Evolutionary conservation across 352 stramenopile genomes (phyloP), one percentile per base, ranked within the genome.

Genomic region (Phytophthora foliorum): DNA sequence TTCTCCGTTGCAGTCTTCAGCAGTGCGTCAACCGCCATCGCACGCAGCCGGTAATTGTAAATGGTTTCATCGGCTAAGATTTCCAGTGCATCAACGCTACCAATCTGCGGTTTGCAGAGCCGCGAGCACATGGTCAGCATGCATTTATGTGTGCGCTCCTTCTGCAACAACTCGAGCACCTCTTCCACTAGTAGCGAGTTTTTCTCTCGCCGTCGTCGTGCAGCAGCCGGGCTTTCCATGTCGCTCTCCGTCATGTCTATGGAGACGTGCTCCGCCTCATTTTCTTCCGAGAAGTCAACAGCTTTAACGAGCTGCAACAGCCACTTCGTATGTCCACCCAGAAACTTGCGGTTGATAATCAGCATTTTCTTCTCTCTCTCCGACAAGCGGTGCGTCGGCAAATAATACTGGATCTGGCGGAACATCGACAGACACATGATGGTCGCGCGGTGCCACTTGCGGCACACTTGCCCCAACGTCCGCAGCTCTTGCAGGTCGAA

Each of bases 391-490:
- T 96, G 88, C 11, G 83, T 90, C 14, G 88, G 88, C 24, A 96
- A 57, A 64, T 94, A 94, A 42, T 96, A 96, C 63, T 96, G 88
- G 61, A 96, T 94, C 77, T 95, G 88, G 27, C 88, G 88, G 38
- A 95, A 94, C 81, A 88, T 94, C 16, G 88, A 95, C n/a, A 95
- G 67, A 24, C 88, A 92, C 88, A 95, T 95, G 74, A 95, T 93
- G 29, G 79, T 92, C 24, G 88, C 88, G 57, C 88, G 88, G 52
- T 95, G 88, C 88, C 88, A 95, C 59, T 94, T 94, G 50, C 88
- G 86, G 57, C 88, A 95, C 32, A 95, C 88, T 63, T 94, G 88
- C 0, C 88, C 88, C 16, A 95, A 62, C 3, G 74, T 81, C 10
- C 88, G 84, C 29, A 95, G 72, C 53, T 93, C 84, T 52, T 89